Percentiles rank a stretch among this genome's conserved stretches.
phyloP scores from a whole-genome alignment of 176 grass and related monocot genomes.

The Thalia dealbata region DNA sequence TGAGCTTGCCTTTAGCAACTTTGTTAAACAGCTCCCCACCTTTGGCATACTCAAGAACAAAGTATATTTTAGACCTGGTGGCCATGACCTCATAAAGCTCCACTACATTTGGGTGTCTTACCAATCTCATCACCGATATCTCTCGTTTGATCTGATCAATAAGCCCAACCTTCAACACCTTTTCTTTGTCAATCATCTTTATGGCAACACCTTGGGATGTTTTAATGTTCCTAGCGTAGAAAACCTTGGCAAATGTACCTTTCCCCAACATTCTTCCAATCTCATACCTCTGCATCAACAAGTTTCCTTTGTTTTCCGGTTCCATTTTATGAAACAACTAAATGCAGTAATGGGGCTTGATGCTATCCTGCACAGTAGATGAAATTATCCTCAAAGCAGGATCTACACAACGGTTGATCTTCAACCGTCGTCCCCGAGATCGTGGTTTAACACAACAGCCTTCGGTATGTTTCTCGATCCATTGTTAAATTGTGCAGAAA shows the following conservation, averaged over 20 bases:
- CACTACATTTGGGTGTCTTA: constrained; percentile 72
- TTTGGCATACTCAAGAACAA: constrained; percentile 71
- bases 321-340: constrained; percentile 31
- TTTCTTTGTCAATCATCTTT: constrained; percentile 93
- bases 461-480: constrained; percentile 30
- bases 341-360: not conserved
- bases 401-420: constrained; percentile 10
- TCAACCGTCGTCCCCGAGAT: constrained; percentile 61
- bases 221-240: constrained; percentile 45
- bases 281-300: constrained; percentile 68
- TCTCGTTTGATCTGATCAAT: constrained; percentile 78
- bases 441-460: constrained; percentile 26
- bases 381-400: not conserved
- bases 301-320: constrained; percentile 45
- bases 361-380: not conserved
- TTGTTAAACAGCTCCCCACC: constrained; percentile 79
- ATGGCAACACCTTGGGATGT: constrained; percentile 68
- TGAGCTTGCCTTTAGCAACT: constrained; percentile 61
- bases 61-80: constrained; percentile 88
- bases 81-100: constrained; percentile 93
- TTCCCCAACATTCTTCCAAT: constrained; percentile 72
- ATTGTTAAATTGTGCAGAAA: constrained; percentile 21
- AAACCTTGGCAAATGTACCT: constrained; percentile 95
- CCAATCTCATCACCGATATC: constrained; percentile 79
- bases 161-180: constrained; percentile 59